A percentile compares a stretch with the other conserved stretches of the same genome.
Evolutionary conservation across 805 yeast genomes (phyloP).

Genomic region (Starmera caribaea): DNA sequence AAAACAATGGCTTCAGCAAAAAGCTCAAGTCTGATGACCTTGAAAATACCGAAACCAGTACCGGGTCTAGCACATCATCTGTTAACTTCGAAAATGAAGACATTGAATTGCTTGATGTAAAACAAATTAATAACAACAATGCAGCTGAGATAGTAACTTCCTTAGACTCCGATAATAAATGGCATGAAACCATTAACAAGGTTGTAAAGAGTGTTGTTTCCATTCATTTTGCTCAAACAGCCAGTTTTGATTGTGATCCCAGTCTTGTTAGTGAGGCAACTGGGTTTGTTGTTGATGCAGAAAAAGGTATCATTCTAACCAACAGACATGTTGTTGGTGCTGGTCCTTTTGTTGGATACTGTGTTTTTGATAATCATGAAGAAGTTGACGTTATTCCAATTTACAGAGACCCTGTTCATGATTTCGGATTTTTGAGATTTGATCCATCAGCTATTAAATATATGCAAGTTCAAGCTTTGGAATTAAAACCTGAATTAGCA

Average conservation of each 20-base stretch:
- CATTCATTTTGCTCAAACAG: constrained; percentile 80
- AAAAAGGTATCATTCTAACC: constrained; percentile 75
- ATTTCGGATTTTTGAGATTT: constrained; percentile 81
- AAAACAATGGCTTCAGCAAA: too few relatives aligned
- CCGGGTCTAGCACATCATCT: too few relatives aligned
- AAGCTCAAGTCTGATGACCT: too few relatives aligned
- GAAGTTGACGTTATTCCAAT: constrained; percentile 80
- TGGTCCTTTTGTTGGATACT: constrained; percentile 88
- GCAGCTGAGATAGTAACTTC: background rate
- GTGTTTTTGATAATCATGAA: constrained; percentile 89
- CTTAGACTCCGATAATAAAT: constrained; percentile 29
- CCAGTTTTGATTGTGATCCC: constrained; percentile 76
- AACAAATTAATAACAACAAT: too few relatives aligned
- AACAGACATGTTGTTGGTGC: constrained; percentile 95
- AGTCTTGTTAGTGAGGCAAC: constrained; percentile 86
- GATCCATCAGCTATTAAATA: constrained; percentile 65
- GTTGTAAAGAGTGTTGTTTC: constrained; percentile 86
- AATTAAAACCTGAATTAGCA: constrained; percentile 72
- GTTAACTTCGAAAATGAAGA: too few relatives aligned
- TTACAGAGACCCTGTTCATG: constrained; percentile 92
- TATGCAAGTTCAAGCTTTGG: constrained; percentile 58
- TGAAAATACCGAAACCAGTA: too few relatives aligned
- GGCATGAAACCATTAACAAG: constrained; percentile 75
- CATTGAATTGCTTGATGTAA: too few relatives aligned
- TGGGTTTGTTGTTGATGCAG: constrained; percentile 85